Evolutionary conservation across 139 green algal species (phyloP).

Genomic region (Chlamydomonas incerta): DNA sequence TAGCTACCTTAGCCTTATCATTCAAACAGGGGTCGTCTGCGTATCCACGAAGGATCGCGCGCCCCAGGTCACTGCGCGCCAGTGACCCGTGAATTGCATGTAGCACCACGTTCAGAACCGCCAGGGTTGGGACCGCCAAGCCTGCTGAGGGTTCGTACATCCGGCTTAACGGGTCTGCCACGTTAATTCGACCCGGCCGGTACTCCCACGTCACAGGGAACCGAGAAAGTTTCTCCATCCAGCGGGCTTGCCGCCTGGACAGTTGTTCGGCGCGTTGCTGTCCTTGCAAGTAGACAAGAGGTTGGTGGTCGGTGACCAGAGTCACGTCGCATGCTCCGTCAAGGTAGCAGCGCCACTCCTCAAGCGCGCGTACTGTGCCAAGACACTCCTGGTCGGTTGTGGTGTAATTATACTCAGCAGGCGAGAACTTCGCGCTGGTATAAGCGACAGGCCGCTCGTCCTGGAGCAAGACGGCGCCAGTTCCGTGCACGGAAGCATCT

Average conservation of each 20-base stretch:
- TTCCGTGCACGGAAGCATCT: conserved; percentile 46
- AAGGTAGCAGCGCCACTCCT: conserved; percentile 63
- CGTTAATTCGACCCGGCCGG: conserved; percentile 40
- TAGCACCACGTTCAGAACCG: no score
- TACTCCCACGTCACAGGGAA: conserved; percentile 52
- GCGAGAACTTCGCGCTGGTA: conserved; percentile 41
- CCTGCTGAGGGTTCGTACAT: no score
- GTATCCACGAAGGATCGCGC: no score
- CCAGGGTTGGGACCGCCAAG: no score
- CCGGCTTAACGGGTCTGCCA: no score
- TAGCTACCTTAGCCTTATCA: no score
- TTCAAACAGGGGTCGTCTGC: no score
- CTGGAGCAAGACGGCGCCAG: conserved; percentile 55
- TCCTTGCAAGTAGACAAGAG: background rate
- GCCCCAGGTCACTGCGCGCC: no score
- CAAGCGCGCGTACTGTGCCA: conserved; percentile 41
- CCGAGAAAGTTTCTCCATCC: conserved; percentile 45
- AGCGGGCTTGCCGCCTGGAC: conserved; percentile 49
- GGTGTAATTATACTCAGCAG: conserved; percentile 60
- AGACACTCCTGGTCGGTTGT: conserved; percentile 64
- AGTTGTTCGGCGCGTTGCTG: background rate
- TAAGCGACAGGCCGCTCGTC: conserved; percentile 59
- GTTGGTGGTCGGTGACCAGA: conserved; percentile 59
- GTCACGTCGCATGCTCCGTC: background rate
- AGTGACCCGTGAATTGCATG: no score